Evolutionary conservation across 2,329 filamentous ascomycete species (phyloP).

Genomic region (Fusarium staphyleae): DNA sequence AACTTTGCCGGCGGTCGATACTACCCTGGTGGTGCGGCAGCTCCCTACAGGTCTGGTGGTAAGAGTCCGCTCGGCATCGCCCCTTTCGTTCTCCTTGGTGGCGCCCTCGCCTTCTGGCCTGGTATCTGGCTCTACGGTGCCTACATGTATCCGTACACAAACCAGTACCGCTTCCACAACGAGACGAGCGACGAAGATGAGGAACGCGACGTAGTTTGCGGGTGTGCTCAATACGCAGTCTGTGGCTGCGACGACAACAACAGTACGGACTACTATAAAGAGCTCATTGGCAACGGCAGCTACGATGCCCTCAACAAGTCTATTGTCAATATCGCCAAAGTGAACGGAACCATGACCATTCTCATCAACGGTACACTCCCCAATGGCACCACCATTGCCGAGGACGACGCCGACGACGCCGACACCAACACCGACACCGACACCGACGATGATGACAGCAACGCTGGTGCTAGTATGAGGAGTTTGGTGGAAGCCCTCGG

Average conservation of each 20-base stretch:
- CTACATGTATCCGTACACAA: slow-evolving; percentile 61
- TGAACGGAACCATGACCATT: slow-evolving; percentile 70
- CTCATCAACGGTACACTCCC: slow-evolving; percentile 79
- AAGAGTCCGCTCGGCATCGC: slow-evolving; percentile 60
- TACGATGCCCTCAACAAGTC: slow-evolving; percentile 66
- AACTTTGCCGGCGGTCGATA: slow-evolving; percentile 67
- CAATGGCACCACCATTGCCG: slow-evolving; percentile 68
- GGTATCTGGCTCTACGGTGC: slow-evolving; percentile 70
- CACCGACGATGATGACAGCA: slow-evolving; percentile 39
- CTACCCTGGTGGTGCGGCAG: slow-evolving; percentile 70
- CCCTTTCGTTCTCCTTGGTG: slow-evolving; percentile 59
- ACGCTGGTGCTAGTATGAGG: slow-evolving; percentile 44
- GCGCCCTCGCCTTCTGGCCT: slow-evolving; percentile 65
- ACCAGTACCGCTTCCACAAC: slow-evolving; percentile 60
- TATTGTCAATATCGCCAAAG: slow-evolving; percentile 64
- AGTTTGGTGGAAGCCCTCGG: slow-evolving; percentile 51
- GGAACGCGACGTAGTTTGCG: slow-evolving; percentile 47
- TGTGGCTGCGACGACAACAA: slow-evolving; percentile 76
- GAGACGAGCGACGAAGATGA: slow-evolving; percentile 52
- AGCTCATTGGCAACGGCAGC: slow-evolving; percentile 70
- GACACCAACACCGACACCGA: neutral
- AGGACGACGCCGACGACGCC: slow-evolving; percentile 45
- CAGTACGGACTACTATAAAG: slow-evolving; percentile 64
- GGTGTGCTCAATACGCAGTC: slow-evolving; percentile 58
- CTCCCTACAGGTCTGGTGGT: slow-evolving; percentile 67